These are phyloP conservation scores for Termitomyces sp. DNA, from an alignment of 768 basidiomycete species.

Conservation along the genomic window DNA sequence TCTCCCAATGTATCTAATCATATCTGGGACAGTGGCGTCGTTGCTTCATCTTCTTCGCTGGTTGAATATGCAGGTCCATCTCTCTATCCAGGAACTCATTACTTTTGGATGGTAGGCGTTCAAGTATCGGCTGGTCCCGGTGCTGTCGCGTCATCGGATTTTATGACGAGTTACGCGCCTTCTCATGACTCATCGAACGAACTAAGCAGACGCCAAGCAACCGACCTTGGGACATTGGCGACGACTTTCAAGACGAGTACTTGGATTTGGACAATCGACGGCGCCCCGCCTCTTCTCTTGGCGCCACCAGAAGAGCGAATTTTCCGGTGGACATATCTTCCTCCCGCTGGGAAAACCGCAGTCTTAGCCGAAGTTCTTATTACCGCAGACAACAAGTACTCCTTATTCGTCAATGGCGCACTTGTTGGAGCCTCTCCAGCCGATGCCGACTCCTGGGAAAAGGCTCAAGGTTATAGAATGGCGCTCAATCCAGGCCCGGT, in stretches of 20 bases:
- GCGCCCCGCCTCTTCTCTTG: background rate
- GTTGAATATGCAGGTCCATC: constrained; percentile 7
- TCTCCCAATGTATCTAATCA: background rate
- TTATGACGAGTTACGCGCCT: background rate
- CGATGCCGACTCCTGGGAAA: constrained; percentile 4
- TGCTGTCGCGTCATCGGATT: background rate
- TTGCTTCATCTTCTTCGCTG: constrained; percentile 4
- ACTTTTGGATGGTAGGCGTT: constrained; percentile 3
- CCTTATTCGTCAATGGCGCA: constrained; percentile 10
- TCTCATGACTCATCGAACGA: background rate
- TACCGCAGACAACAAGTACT: constrained; percentile 9
- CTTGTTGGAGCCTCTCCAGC: constrained; percentile 4
- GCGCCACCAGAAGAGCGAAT: constrained; percentile 7
- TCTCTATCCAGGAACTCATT: background rate
- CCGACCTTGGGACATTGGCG: constrained; percentile 4
- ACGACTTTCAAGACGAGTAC: constrained; percentile 3
- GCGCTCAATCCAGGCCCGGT: constrained; percentile 10
- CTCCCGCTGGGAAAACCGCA: constrained; percentile 9
- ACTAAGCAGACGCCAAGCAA: constrained; percentile 2
- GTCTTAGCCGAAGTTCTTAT: constrained; percentile 11
- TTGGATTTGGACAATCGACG: constrained; percentile 14
- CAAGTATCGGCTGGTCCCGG: background rate
- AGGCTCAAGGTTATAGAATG: constrained; percentile 11
- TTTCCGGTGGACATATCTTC: constrained; percentile 10
- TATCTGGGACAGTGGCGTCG: constrained; percentile 6